Evolutionary conservation across 2,329 filamentous ascomycete genomes (phyloP).

Genomic region (Lachnellula arida): DNA sequence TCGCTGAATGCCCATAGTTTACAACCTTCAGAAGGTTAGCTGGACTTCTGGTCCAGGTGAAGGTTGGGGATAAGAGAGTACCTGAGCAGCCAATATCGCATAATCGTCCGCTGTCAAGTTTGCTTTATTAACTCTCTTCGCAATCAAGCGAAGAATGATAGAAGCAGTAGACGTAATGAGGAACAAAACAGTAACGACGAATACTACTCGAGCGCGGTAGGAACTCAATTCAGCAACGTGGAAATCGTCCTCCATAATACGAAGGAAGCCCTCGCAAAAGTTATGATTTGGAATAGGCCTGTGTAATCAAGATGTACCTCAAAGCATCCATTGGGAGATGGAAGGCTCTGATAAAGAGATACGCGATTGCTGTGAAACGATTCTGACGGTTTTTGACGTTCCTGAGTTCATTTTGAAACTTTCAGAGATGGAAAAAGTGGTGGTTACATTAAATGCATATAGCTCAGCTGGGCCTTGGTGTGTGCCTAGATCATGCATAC

Average conservation of each 20-base stretch:
- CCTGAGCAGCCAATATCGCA: slow-evolving; percentile 4
- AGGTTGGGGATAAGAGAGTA: not conserved
- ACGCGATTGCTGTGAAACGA: no score
- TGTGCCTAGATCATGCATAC: no score
- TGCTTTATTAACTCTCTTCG: slow-evolving; percentile 3
- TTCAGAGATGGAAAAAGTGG: no score
- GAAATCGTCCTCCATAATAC: not conserved
- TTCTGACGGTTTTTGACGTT: no score
- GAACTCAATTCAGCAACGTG: not conserved
- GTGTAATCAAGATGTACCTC: no score
- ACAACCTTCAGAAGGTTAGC: not conserved
- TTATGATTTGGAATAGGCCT: no score
- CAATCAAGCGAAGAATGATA: slow-evolving; percentile 6
- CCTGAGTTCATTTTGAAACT: no score
- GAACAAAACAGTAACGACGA: not conserved
- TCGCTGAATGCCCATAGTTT: not conserved
- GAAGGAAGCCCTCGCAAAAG: not conserved
- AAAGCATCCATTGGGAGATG: no score
- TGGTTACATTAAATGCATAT: no score
- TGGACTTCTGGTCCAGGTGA: not conserved
- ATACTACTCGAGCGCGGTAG: not conserved
- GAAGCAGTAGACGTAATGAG: slow-evolving; percentile 5
- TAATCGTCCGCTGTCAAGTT: slow-evolving; percentile 2
- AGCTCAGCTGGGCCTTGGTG: no score
- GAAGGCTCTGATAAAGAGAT: no score